Percentiles rank a stretch among this genome's conserved stretches.
phyloP scores from a whole-genome alignment of 352 stramenopile genomes.

The Phytophthora gonapodyides region DNA sequence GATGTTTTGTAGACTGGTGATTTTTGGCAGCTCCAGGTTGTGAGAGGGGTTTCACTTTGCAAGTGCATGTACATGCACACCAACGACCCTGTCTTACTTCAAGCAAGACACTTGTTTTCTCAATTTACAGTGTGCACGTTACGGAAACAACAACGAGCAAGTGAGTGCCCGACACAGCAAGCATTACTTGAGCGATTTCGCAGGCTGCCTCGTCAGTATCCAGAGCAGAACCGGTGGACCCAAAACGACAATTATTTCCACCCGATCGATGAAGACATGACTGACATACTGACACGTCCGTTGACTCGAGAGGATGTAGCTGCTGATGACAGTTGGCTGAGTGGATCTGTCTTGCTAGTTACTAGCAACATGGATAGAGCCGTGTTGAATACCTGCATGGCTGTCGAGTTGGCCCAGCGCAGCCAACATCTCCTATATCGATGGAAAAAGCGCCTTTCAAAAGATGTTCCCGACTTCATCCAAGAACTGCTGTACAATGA shows the following conservation, averaged over 20 bases:
- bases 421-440: not conserved
- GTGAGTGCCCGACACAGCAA: not conserved
- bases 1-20: conserved; percentile 8
- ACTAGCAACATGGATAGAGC: conserved; percentile 8
- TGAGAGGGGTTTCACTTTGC: conserved; percentile 3
- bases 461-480: not conserved
- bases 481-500: conserved; percentile 7
- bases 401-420: not conserved
- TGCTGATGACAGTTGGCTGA: not conserved
- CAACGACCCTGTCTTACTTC: not conserved
- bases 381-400: conserved; percentile 8
- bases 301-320: conserved; percentile 4
- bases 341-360: conserved; percentile 5
- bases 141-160: conserved; percentile 1
- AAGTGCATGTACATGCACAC: conserved; percentile 17
- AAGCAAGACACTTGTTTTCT: conserved; percentile 9
- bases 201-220: not conserved
- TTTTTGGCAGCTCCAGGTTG: conserved; percentile 10
- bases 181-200: not conserved
- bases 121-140: conserved; percentile 1
- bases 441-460: not conserved
- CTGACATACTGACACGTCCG: not conserved
- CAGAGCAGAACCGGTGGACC: conserved; percentile 1
- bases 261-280: conserved; percentile 1
- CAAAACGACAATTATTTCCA: not conserved